These are phyloP conservation scores for Ramalina intermedia DNA, from an alignment of 495 filamentous ascomycete species.

Conservation along the genomic window DNA sequence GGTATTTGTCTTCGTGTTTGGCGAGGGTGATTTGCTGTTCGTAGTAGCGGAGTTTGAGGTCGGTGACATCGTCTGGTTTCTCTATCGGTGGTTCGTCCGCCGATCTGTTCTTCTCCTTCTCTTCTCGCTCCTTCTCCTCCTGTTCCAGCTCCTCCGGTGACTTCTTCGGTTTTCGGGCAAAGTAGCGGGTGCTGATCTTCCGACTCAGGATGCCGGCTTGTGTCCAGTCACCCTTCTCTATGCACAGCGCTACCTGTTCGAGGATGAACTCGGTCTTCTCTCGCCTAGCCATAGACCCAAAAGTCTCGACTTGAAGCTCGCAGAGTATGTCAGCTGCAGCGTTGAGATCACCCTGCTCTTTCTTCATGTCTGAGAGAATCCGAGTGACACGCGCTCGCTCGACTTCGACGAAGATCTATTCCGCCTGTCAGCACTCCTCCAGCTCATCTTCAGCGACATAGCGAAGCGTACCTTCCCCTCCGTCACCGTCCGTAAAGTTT, in stretches of 20 bases:
- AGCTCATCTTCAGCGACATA: not conserved
- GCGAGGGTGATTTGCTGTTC: conserved; percentile 89
- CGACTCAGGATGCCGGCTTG: conserved; percentile 87
- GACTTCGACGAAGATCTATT: conserved; percentile 92
- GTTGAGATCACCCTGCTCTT: conserved; percentile 77
- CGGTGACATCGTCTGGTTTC: conserved; percentile 80
- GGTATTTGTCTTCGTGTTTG: conserved; percentile 93
- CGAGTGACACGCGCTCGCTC: conserved; percentile 90
- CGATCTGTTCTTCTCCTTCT: conserved; percentile 55
- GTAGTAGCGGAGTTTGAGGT: conserved; percentile 90
- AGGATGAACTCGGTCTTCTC: conserved; percentile 99
- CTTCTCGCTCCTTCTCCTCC: conserved; percentile 69
- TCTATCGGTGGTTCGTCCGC: conserved; percentile 62
- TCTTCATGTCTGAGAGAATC: conserved; percentile 93
- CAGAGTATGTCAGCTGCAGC: conserved; percentile 85
- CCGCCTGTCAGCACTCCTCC: conserved; percentile 1
- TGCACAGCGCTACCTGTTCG: conserved; percentile 86
- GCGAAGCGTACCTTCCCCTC: conserved; percentile 66
- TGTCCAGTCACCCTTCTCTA: conserved; percentile 89
- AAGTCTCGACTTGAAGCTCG: conserved; percentile 96
- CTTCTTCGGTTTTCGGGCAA: conserved; percentile 79
- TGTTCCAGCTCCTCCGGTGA: conserved; percentile 74
- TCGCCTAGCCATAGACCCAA: conserved; percentile 90
- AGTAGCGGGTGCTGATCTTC: conserved; percentile 92
- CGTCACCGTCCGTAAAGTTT: conserved; percentile 88